phyloP scores from a whole-genome alignment of 805 yeast species.

The Yamadazyma paraphyllophila region DNA sequence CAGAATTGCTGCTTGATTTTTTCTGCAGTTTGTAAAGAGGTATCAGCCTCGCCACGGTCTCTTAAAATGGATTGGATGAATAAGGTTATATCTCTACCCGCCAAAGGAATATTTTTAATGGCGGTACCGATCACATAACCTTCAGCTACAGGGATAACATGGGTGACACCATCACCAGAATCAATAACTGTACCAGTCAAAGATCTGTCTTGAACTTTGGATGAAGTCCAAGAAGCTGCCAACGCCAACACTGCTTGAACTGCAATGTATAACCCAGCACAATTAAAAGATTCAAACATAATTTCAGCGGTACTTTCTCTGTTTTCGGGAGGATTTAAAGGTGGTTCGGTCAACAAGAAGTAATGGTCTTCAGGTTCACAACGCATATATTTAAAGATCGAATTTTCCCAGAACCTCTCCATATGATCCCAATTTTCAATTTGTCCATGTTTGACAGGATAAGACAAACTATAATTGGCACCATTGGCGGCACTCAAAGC shows the following conservation, averaged over 20 bases:
- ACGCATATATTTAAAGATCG: constrained; percentile 91
- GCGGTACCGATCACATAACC: constrained; percentile 98
- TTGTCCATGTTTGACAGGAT: constrained; percentile 97
- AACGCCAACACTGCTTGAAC: constrained; percentile 98
- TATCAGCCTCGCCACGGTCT: constrained; percentile 95
- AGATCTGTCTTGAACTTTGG: constrained; percentile 92
- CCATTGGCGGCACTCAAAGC: constrained; percentile 91
- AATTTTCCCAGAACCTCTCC: constrained; percentile 98
- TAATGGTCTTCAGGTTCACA: constrained; percentile 99
- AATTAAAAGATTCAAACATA: constrained; percentile 97
- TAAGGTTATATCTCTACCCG: constrained; percentile 95
- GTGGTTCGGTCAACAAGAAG: constrained; percentile 95
- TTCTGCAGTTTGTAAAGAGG: constrained; percentile 93
- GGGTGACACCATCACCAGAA: constrained; percentile 99
- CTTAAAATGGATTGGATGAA: constrained; percentile 91
- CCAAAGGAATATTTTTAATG: constrained; percentile 95
- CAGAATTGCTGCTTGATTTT: constrained; percentile 94
- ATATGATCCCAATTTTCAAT: constrained; percentile 99
- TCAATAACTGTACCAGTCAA: constrained; percentile 98
- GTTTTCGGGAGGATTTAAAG: constrained; percentile 98
- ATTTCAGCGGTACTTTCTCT: constrained; percentile 98
- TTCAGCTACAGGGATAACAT: constrained; percentile 98
- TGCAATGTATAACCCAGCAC: constrained; percentile 97
- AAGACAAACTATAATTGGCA: constrained; percentile 79
- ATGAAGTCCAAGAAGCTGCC: constrained; percentile 98